Conservation (phyloP, 345 rosid species). For the Eucalyptus dawsonii region DNA sequence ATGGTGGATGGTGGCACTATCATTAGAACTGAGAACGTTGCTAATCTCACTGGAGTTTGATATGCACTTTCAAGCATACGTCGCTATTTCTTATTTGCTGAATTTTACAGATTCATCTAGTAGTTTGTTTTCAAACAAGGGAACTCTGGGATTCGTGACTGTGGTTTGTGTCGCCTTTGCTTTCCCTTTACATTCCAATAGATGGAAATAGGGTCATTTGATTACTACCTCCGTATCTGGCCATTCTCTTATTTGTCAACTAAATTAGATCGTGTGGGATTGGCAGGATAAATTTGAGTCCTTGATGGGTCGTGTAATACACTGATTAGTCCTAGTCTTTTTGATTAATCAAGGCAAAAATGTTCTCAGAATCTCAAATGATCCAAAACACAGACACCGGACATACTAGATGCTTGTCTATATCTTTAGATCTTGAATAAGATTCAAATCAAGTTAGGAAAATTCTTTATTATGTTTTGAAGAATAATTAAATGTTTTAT, state of each 20-base stretch:
- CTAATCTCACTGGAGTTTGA: fast-evolving
- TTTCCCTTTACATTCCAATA: background rate
- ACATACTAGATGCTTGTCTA: background rate
- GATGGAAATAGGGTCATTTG: background rate
- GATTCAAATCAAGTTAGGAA: background rate
- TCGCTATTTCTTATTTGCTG: background rate
- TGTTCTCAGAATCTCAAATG: background rate
- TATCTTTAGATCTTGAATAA: background rate
- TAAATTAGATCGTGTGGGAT: background rate
- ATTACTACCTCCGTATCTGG: background rate
- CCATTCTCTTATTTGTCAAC: background rate
- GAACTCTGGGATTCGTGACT: fast-evolving
- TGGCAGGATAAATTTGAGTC: background rate
- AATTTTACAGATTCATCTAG: background rate
- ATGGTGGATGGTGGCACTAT: background rate
- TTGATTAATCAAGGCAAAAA: background rate
- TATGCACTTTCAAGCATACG: background rate
- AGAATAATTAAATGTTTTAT: too few species aligned
- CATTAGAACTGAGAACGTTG: background rate
- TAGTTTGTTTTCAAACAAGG: background rate
- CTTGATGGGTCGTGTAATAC: background rate
- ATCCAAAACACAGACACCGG: background rate
- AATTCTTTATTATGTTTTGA: background rate
- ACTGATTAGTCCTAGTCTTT: background rate
- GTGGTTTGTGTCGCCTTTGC: background rate